Base-by-base conservation (phyloP, 169 alveolate species). In the Babesia bigemina region DNA sequence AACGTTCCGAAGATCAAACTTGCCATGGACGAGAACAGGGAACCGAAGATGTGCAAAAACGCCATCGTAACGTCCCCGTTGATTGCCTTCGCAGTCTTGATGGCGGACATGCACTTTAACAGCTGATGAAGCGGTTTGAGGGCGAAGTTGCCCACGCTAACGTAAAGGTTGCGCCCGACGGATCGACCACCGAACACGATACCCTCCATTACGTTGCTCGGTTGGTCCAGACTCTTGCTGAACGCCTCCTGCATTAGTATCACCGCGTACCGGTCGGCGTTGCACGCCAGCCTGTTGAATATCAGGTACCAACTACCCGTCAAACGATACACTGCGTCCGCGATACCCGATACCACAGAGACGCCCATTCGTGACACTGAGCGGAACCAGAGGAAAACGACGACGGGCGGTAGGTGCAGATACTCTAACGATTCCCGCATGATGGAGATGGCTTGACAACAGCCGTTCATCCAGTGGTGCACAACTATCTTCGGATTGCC, bases 401-500 rank as follows among this genome's bases (percentile, higher is more conserved):
- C 55, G 9, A 82, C 75, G 0, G 84, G 89, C 55, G 89, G 89
- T 70, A 82, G 39, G 62, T 82, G 89, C 33, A 82, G 58, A 47
- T 56, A 71, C 42, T 70, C 60, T 70, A 73, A 14, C 19, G 89
- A 74, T 26, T 71, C 85, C 24, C 85, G 21, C 55, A 82, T n/a
- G 17, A 67, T 49, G 17, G 75, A 63, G 58, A 62, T 36, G 24
- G 87, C 70, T 26, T 70, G 67, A n/a, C 50, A 55, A 52, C 70
- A 74, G 2, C 91, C 93, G 39, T 83, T 79, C 61, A 85, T 70
- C 91, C 93, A 90, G 65, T 86, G 94, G 62, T 86, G 85, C 69
- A 84, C 65, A 19, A 90, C 85, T 21, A 82, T 86, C 81, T 86
- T 84, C 42, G 94, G 94, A 76, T 90, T 90, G 45, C 94, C 94